Evolutionary conservation across 1,139 yeast genomes (phyloP).

Genomic region (Debaryomyces sp.): DNA sequence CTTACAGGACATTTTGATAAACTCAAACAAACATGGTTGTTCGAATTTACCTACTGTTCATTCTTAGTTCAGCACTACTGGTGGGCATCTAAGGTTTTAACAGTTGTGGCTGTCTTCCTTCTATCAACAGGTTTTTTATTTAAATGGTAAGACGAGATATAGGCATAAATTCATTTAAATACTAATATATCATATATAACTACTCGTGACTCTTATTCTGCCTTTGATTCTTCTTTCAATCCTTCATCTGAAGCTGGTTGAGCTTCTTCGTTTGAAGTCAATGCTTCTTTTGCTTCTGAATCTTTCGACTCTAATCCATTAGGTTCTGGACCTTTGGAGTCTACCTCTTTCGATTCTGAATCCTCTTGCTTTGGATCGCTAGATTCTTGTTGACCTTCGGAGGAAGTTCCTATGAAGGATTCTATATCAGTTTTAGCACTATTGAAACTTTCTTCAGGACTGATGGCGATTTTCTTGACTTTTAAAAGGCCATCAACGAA

Average conservation of each 20-base stretch:
- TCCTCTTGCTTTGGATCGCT: constrained; percentile 15
- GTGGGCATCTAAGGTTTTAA: constrained; percentile 81
- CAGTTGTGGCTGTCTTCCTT: constrained; percentile 47
- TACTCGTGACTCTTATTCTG: background rate
- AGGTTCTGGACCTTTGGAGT: background rate
- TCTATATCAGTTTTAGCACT: constrained; percentile 62
- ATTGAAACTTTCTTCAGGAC: constrained; percentile 76
- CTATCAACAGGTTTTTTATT: constrained; percentile 29
- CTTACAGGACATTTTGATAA: constrained; percentile 65
- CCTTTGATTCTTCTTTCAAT: background rate
- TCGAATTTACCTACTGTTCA: constrained; percentile 72
- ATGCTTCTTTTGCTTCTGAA: background rate
- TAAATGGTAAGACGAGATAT: background rate
- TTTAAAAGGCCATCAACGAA: constrained; percentile 75
- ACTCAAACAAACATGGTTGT: constrained; percentile 54
- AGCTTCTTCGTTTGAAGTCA: background rate
- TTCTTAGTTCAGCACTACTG: constrained; percentile 90
- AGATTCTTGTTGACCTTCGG: constrained; percentile 3
- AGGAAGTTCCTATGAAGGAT: constrained; percentile 22
- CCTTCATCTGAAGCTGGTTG: background rate
- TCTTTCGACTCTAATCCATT: constrained; percentile 12
- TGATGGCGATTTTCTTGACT: constrained; percentile 64
- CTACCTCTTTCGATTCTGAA: background rate
- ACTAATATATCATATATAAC: constrained; percentile 6
- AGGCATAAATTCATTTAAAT: constrained; percentile 2